Percentiles rank a stretch among this genome's conserved stretches.
Conservation (phyloP, 2,329 filamentous ascomycete species). For the Penicillium sumatraense region DNA sequence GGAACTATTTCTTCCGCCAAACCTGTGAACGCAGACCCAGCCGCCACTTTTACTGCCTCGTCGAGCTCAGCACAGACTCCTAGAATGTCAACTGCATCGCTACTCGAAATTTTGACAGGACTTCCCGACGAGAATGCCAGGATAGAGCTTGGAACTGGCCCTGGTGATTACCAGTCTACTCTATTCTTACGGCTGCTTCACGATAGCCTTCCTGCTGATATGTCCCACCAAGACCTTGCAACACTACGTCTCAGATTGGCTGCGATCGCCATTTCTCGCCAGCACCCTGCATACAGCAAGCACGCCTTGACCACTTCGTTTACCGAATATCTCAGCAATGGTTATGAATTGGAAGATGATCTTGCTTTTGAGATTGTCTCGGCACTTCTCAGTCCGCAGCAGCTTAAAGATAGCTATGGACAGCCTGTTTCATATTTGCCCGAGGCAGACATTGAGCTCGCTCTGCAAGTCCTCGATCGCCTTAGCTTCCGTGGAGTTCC, state of each 20-base stretch:
- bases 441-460: constrained; percentile 38
- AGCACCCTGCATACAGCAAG: constrained; percentile 46
- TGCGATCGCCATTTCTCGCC: constrained; percentile 41
- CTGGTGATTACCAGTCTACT: constrained; percentile 45
- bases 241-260: constrained; percentile 41
- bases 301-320: constrained; percentile 38
- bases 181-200: constrained; percentile 50
- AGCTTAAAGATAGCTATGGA: constrained; percentile 8
- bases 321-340: constrained; percentile 38
- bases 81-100: constrained; percentile 21
- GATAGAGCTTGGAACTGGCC: constrained; percentile 41
- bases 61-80: constrained; percentile 1
- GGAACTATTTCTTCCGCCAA: not conserved
- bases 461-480: constrained; percentile 46
- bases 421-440: constrained; percentile 21
- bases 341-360: constrained; percentile 38
- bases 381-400: constrained; percentile 38
- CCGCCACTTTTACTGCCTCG: constrained; percentile 1
- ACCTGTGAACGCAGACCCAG: not conserved
- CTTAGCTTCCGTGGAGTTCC: constrained; percentile 48
- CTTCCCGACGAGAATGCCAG: constrained; percentile 37
- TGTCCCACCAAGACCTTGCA: constrained; percentile 35
- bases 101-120: constrained; percentile 34
- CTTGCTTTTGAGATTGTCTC: constrained; percentile 43
- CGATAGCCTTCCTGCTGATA: constrained; percentile 29